Evolutionary conservation across 805 yeast genomes (phyloP).

Genomic region (Ogataea paraovalis): DNA sequence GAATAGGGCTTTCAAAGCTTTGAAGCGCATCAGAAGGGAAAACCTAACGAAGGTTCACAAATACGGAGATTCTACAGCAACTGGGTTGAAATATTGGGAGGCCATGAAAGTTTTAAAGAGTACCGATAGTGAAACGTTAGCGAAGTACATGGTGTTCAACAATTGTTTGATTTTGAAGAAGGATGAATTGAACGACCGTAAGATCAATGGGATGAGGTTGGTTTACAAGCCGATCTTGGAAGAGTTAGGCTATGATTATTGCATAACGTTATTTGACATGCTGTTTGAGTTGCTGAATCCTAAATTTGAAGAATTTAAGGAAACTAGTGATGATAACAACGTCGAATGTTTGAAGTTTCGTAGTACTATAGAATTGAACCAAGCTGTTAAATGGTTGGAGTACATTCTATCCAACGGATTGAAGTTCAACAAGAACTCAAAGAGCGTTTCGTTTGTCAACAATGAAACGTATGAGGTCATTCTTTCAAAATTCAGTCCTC

Average conservation of each 20-base stretch:
- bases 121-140: slow-evolving; percentile 14
- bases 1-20: slow-evolving; percentile 39
- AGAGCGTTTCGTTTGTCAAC: slow-evolving; percentile 17
- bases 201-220: slow-evolving; percentile 26
- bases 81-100: slow-evolving; percentile 41
- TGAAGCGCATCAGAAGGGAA: slow-evolving; percentile 47
- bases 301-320: too few relatives aligned
- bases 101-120: slow-evolving; percentile 27
- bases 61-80: slow-evolving; percentile 40
- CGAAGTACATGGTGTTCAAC: slow-evolving; percentile 27
- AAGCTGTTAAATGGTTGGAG: slow-evolving; percentile 24
- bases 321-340: neutral
- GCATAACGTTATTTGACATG: slow-evolving; percentile 12
- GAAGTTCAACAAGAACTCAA: slow-evolving; percentile 19
- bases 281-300: slow-evolving; percentile 12
- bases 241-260: slow-evolving; percentile 18
- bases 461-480: slow-evolving; percentile 9
- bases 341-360: neutral
- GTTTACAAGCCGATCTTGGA: slow-evolving; percentile 29
- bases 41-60: slow-evolving; percentile 37
- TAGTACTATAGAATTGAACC: slow-evolving; percentile 6
- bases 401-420: slow-evolving; percentile 18
- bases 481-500: slow-evolving; percentile 7
- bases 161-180: slow-evolving; percentile 31
- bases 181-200: slow-evolving; percentile 19